Base-by-base conservation (phyloP, 495 filamentous ascomycete species). In the Sabuloglossum arenarium region DNA sequence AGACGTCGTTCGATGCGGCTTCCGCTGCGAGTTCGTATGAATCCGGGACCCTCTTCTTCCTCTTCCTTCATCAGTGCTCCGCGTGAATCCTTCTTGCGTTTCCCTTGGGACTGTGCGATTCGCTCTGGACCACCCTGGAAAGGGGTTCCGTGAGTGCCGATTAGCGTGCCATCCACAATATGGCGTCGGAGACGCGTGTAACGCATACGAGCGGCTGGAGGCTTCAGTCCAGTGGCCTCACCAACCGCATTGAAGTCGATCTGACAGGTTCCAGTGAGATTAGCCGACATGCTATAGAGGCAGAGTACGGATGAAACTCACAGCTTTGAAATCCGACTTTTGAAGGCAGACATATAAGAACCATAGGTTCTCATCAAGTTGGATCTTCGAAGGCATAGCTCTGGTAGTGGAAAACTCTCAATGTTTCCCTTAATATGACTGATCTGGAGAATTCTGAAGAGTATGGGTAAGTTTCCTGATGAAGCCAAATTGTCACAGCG, bases 321-420 rank as follows among this genome's bases (percentile, higher is more conserved):
- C 54, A 19, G 32, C 42, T 47, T 56, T 56, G 54, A 42, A 56
- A 29, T 56, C 54, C 3, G 54, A 56, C 28, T 56, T 39, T 21
- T 56, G 54, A 11, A 56, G 54, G 34, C 54, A 56, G 10, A 46
- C 39, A 25, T 56, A 56, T 6, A 56, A 37, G 42, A 56, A 56
- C 31, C 30, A 46, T 21, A 56, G 54, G n/a, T 56, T 56, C 39
- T 56, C 54, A 46, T 56, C 54, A 24, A 56, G 32, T 24, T 56
- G 54, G 34, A 56, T 39, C 39, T 56, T 56, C 19, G 54, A 46
- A 14, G 54, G 54, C 54, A 56, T 56, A 21, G 25, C 34, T 28
- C 23, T 31, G 19, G 45, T 14, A 28, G 1, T 11, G 31, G 52
- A 32, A 9, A 23, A 5, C 6, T 54, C 6, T 27, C 45, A 16